Evolutionary conservation across 345 rosid species (phyloP).

Genomic region (Lenwebbia sp.): DNA sequence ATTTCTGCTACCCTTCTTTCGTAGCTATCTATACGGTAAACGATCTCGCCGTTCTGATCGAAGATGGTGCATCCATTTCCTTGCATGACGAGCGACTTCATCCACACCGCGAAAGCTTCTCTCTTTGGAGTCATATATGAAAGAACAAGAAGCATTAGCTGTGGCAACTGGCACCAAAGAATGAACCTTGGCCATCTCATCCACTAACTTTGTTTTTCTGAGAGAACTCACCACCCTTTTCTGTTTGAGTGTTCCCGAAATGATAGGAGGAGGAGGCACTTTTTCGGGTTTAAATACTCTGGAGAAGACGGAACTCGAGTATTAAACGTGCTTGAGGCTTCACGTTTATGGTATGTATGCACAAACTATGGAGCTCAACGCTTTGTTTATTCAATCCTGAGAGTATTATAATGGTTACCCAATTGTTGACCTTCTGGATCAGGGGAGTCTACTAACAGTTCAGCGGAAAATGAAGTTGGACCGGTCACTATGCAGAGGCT

Average conservation of each 20-base stretch:
- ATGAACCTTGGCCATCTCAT: neutral
- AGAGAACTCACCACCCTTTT: too few relatives aligned
- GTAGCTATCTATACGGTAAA: slow-evolving; percentile 31
- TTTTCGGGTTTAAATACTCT: neutral
- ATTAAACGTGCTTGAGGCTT: neutral
- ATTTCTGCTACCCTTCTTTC: slow-evolving; percentile 20
- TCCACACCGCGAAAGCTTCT: slow-evolving; percentile 28
- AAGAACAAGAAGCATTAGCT: neutral
- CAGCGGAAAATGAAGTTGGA: too few relatives aligned
- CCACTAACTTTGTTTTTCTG: neutral
- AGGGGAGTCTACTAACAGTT: too few relatives aligned
- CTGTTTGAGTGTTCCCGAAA: neutral
- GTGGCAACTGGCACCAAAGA: neutral
- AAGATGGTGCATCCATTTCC: slow-evolving; percentile 35
- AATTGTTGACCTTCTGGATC: too few relatives aligned
- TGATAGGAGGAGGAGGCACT: neutral
- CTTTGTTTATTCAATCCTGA: too few relatives aligned
- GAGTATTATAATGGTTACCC: too few relatives aligned
- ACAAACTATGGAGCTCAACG: neutral
- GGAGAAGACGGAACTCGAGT: neutral
- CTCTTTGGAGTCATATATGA: slow-evolving; percentile 3
- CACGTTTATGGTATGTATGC: neutral
- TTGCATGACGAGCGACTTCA: slow-evolving; percentile 33
- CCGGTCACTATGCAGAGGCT: neutral
- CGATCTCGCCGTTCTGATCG: slow-evolving; percentile 18